Evolutionary conservation across 768 basidiomycete genomes (phyloP).

Genomic region (Russula compacta): DNA sequence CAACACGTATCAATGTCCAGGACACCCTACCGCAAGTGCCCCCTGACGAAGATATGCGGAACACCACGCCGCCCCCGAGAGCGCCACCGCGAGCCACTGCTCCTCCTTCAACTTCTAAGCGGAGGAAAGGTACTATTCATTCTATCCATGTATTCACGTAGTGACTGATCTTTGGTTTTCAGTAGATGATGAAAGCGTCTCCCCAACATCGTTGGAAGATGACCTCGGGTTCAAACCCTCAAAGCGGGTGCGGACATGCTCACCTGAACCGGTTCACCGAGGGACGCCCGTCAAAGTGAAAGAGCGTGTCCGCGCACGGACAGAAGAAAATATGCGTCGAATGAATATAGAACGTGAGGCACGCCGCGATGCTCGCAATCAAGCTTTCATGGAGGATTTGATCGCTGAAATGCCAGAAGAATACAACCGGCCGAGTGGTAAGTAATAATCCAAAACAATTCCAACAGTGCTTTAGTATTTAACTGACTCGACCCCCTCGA

Average conservation of each 20-base stretch:
- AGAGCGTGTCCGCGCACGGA: slow-evolving; percentile 36
- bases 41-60: slow-evolving; percentile 6
- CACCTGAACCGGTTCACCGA: slow-evolving; percentile 35
- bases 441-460: background rate
- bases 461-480: background rate
- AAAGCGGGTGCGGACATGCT: slow-evolving; percentile 46
- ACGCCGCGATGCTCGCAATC: slow-evolving; percentile 32
- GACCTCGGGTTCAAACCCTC: slow-evolving; percentile 10
- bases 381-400: slow-evolving; percentile 35
- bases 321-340: slow-evolving; percentile 27
- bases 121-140: slow-evolving; percentile 8
- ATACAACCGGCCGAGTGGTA: background rate
- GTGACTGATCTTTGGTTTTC: background rate
- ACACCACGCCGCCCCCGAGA: background rate
- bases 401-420: slow-evolving; percentile 20
- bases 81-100: background rate
- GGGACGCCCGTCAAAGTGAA: slow-evolving; percentile 30
- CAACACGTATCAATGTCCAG: background rate
- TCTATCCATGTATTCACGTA: background rate
- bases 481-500: background rate
- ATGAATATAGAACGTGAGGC: slow-evolving; percentile 30
- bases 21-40: background rate
- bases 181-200: background rate
- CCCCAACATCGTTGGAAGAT: background rate
- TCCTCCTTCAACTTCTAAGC: slow-evolving; percentile 8